Base-by-base conservation (phyloP, 2,329 filamentous ascomycete species). In the Dothiorella sarmentorum region DNA sequence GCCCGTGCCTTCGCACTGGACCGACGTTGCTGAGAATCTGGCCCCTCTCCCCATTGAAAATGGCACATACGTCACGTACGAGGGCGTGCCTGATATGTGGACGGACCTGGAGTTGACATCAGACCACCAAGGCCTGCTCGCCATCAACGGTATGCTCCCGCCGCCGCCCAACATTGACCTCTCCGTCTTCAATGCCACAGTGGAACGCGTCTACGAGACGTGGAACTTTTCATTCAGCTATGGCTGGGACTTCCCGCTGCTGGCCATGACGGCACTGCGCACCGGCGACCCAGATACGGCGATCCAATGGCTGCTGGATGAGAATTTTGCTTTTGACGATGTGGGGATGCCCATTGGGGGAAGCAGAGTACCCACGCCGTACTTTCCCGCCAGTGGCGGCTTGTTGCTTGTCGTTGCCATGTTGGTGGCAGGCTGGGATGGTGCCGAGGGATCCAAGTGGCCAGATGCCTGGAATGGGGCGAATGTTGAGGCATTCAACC, bases 401-500 rank as follows among this genome's bases (percentile, higher is more conserved):
- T 69, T 85, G 60, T 62, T 85, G 64, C 65, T 82, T 29, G 80
- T 80, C 0, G 71, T 81, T 59, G 82, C 78, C 2, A 82, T 84
- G 80, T 78, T 84, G 77, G 78, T 79, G 10, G 80, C 80, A 1
- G 82, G 69, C 1, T 84, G 82, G 82, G 80, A 83, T 64, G 79
- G 75, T 2, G 67, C 65, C 45, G 73, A 74, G n/a, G 78, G 73
- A 7, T 61, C 67, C 31, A 73, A 80, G 51, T 82, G 80, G 61
- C 80, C 81, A 0, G 64, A 69, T 17, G 73, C 65, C 0, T 84
- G 81, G 81, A 67, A 75, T 38, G 77, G 77, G 2, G 72, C 24
- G 40, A 44, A 64, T 35, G 75, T 74, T 26, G 81, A 83, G 58
- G 80, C 78, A 1, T 83, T 84, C 61, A 26, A 51, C 20, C 65